These are phyloP conservation scores for Phyllosticta citribraziliensis DNA, from an alignment of 2,329 filamentous ascomycete species.

Conservation along the genomic window DNA sequence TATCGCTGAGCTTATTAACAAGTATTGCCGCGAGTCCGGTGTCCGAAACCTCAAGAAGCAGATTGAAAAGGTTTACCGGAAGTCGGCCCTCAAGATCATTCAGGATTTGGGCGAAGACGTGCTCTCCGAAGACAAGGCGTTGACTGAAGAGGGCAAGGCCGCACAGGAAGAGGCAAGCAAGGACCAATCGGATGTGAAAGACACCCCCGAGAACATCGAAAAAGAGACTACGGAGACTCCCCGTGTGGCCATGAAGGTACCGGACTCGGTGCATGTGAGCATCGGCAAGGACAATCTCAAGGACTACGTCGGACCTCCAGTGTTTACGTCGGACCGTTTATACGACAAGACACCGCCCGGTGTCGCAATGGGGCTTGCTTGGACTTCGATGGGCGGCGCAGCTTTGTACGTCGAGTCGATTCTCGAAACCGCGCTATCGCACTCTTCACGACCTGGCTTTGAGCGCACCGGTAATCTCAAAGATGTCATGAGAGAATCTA, in stretches of 20 bases:
- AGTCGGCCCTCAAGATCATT: constrained; percentile 94
- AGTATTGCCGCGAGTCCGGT: constrained; percentile 93
- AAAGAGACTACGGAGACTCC: constrained; percentile 56
- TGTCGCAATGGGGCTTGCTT: constrained; percentile 95
- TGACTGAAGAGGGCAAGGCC: constrained; percentile 78
- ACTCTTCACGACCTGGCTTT: constrained; percentile 64
- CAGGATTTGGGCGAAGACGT: constrained; percentile 83
- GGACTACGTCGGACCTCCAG: constrained; percentile 90
- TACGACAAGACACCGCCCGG: constrained; percentile 91
- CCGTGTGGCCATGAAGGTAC: constrained; percentile 69
- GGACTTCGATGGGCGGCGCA: constrained; percentile 94
- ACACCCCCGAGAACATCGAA: constrained; percentile 47
- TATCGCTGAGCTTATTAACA: constrained; percentile 95
- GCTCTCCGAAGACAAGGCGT: constrained; percentile 66
- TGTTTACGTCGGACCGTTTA: constrained; percentile 90
- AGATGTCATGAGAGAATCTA: constrained; percentile 96
- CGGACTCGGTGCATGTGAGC: constrained; percentile 73
- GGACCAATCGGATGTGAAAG: constrained; percentile 52
- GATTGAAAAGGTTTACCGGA: constrained; percentile 97
- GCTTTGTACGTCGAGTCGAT: constrained; percentile 97
- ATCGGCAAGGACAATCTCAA: constrained; percentile 87
- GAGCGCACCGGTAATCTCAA: constrained; percentile 94
- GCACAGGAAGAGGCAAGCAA: constrained; percentile 63
- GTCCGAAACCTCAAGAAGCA: constrained; percentile 98
- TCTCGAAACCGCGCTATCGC: constrained; percentile 68